Percentiles rank a stretch among this genome's conserved stretches.
phyloP scores from a whole-genome alignment of 2,329 filamentous ascomycete species.

The Diaporthe humulicola region DNA sequence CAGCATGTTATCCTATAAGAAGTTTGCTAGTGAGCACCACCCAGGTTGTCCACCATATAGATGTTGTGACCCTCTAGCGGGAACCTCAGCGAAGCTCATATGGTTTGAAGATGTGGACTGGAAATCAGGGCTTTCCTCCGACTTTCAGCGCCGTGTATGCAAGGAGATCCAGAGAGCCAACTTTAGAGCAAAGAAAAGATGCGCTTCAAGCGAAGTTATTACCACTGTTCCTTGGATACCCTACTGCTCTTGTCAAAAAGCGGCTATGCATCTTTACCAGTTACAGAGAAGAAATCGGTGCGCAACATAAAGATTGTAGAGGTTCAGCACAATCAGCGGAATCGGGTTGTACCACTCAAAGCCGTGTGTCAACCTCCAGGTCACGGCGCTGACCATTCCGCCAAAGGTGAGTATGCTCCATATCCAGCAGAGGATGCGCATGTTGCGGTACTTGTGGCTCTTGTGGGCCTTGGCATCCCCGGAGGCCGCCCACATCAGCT shows the following conservation, averaged over 20 bases:
- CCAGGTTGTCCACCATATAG: too few species aligned
- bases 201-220: too few species aligned
- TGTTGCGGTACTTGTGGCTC: constrained; percentile 58
- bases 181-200: background rate
- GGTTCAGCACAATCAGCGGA: constrained; percentile 53
- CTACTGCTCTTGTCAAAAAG: background rate
- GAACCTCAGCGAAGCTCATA: too few species aligned
- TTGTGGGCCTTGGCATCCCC: constrained; percentile 56
- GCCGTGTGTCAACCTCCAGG: constrained; percentile 50
- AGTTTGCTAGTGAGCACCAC: too few species aligned
- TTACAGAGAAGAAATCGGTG: constrained; percentile 55
- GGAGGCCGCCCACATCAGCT: constrained; percentile 55
- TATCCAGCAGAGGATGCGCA: constrained; percentile 54
- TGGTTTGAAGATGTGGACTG: background rate
- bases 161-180: background rate
- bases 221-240: too few species aligned
- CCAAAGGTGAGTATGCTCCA: constrained; percentile 53
- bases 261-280: constrained; percentile 39
- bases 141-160: background rate
- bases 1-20: too few species aligned
- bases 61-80: too few species aligned
- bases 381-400: constrained; percentile 51
- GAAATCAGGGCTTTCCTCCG: background rate
- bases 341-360: constrained; percentile 56
- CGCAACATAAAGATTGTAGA: constrained; percentile 55